Conservation (phyloP, 257 asterid genomes). For the Voacanga thouarsii region DNA sequence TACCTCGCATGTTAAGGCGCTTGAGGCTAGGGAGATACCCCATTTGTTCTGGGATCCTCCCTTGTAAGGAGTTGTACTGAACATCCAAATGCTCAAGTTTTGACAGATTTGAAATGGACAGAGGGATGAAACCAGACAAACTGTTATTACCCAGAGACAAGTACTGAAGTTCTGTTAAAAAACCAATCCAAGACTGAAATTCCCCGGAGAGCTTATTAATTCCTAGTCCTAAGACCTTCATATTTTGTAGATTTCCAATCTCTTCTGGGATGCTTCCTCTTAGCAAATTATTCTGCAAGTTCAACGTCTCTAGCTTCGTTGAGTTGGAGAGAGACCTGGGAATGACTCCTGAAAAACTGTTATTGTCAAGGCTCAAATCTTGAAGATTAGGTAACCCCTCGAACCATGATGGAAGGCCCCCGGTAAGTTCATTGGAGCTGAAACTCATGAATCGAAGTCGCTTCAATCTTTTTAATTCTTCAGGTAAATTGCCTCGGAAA, state of each 20-base stretch:
- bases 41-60: too few relatives aligned
- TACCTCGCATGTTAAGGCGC: background rate
- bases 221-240: constrained; percentile 3
- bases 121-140: background rate
- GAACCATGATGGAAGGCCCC: background rate
- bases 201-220: constrained; percentile 24
- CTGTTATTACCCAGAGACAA: background rate
- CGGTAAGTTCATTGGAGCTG: background rate
- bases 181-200: constrained; percentile 7
- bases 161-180: constrained; percentile 7
- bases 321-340: constrained; percentile 1
- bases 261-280: constrained; percentile 20
- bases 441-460: background rate
- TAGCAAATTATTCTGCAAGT: constrained; percentile 8
- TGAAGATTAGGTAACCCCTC: background rate
- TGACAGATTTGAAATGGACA: background rate
- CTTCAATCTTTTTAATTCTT: background rate
- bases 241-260: constrained; percentile 5
- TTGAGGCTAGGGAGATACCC: background rate
- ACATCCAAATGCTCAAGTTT: background rate
- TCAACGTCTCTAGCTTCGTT: constrained; percentile 7
- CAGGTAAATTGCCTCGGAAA: constrained; percentile 10
- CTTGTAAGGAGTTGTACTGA: too few relatives aligned
- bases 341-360: constrained; percentile 12
- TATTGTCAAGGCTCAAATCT: constrained; percentile 4